phyloP scores from a whole-genome alignment of 73 alveolate genomes.

The Blepharisma stoltei region DNA sequence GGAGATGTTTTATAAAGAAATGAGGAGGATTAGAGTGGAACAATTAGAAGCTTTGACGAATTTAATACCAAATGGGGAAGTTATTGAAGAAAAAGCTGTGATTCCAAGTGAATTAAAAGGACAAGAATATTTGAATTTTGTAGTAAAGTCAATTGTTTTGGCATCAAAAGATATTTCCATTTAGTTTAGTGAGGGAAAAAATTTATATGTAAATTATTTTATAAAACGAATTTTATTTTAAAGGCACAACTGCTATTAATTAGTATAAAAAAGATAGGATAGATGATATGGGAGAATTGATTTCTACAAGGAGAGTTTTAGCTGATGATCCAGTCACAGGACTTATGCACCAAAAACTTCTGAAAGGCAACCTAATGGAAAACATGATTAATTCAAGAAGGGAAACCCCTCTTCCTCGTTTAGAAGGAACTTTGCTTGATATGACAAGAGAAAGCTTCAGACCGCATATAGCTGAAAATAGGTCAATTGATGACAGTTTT shows the following conservation, averaged over 20 bases:
- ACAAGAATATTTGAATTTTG: conserved; percentile 7
- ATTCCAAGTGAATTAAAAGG: conserved; percentile 11
- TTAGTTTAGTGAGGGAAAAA: too few species aligned
- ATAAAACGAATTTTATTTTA: too few species aligned
- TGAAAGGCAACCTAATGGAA: conserved; percentile 2
- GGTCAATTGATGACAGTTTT: background rate
- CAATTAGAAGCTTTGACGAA: background rate
- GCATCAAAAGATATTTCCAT: too few species aligned
- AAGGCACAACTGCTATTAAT: too few species aligned
- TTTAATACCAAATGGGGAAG: conserved; percentile 5
- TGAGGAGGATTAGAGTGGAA: background rate
- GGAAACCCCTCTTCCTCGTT: background rate
- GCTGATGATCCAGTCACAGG: conserved; percentile 24
- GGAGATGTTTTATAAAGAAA: background rate
- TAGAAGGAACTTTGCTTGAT: background rate
- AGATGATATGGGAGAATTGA: background rate
- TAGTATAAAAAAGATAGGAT: background rate
- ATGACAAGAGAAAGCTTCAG: background rate
- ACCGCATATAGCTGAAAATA: background rate
- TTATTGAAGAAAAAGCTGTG: background rate
- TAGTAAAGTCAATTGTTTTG: background rate
- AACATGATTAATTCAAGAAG: background rate
- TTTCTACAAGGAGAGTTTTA: conserved; percentile 13
- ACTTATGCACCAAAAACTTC: background rate
- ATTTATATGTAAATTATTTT: too few species aligned